These are phyloP conservation scores for Macrophomina pseudophaseolina DNA, from an alignment of 2,329 filamentous ascomycete species.

Conservation along the genomic window DNA sequence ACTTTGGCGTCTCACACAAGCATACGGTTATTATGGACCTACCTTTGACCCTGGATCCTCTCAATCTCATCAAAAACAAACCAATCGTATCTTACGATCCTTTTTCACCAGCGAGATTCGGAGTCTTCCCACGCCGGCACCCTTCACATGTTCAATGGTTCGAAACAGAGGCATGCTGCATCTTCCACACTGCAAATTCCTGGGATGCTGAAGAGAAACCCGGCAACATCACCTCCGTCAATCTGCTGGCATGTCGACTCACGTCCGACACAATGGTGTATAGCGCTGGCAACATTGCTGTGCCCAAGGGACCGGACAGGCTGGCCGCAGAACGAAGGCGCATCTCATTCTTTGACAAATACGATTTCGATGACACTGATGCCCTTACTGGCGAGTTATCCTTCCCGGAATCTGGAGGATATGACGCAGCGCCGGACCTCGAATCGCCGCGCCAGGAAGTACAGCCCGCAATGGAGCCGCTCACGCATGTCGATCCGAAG, in stretches of 20 bases:
- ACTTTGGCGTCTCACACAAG: constrained; percentile 69
- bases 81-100: constrained; percentile 67
- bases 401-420: not conserved
- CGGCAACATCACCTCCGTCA: constrained; percentile 54
- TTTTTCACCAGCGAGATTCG: constrained; percentile 64
- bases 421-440: constrained; percentile 36
- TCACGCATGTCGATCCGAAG: not conserved
- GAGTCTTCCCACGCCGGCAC: constrained; percentile 67
- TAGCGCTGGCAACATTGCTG: constrained; percentile 66
- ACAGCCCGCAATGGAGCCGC: constrained; percentile 9
- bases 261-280: constrained; percentile 70
- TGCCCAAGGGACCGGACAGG: constrained; percentile 28
- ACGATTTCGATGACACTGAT: constrained; percentile 40
- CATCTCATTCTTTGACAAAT: constrained; percentile 55
- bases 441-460: constrained; percentile 33
- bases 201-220: constrained; percentile 61
- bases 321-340: constrained; percentile 29
- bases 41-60: constrained; percentile 67
- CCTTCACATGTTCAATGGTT: constrained; percentile 68
- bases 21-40: constrained; percentile 73
- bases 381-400: constrained; percentile 14
- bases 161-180: constrained; percentile 69
- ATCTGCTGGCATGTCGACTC: constrained; percentile 69
- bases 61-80: constrained; percentile 62
- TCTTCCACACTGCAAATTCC: constrained; percentile 74